Conservation (phyloP, 2,329 filamentous ascomycete species). For the Dothistroma septosporum region DNA sequence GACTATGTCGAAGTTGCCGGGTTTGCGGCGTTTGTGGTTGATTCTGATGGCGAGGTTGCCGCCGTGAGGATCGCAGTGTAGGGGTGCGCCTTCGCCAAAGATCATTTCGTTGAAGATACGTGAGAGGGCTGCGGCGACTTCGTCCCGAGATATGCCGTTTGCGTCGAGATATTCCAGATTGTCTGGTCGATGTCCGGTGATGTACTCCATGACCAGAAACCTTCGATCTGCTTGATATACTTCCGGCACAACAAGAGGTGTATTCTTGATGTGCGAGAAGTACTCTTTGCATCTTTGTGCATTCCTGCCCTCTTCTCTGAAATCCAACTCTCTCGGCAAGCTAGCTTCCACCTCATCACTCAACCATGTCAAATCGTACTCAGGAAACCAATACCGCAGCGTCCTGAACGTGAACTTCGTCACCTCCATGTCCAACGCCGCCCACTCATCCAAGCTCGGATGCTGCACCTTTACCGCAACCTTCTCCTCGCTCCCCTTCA, state of each 20-base stretch:
- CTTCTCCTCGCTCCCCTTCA: conserved; percentile 75
- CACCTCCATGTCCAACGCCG: conserved; percentile 77
- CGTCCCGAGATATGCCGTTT: conserved; percentile 86
- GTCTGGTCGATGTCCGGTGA: conserved; percentile 80
- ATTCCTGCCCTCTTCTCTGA: conserved; percentile 78
- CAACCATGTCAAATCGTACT: conserved; percentile 96
- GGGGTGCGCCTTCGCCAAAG: conserved; percentile 78
- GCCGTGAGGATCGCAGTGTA: conserved; percentile 96
- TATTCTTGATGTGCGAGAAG: conserved; percentile 67
- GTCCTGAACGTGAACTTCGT: conserved; percentile 87
- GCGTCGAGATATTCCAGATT: conserved; percentile 82
- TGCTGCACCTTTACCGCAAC: conserved; percentile 98
- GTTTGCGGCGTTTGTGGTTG: conserved; percentile 57
- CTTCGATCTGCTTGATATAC: conserved; percentile 86
- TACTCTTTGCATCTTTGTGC: conserved; percentile 74
- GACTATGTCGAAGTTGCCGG: conserved; percentile 84
- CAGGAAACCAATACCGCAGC: conserved; percentile 88
- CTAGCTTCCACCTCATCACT: conserved; percentile 89
- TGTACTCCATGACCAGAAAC: conserved; percentile 92
- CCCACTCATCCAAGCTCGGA: conserved; percentile 83
- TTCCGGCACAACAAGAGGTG: conserved; percentile 83
- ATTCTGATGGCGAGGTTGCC: conserved; percentile 91
- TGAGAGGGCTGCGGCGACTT: conserved; percentile 86
- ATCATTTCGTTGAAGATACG: conserved; percentile 99
- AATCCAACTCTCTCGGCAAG: conserved; percentile 87